Conservation (phyloP, 768 basidiomycete species). For the Psilocybe subaeruginosa region DNA sequence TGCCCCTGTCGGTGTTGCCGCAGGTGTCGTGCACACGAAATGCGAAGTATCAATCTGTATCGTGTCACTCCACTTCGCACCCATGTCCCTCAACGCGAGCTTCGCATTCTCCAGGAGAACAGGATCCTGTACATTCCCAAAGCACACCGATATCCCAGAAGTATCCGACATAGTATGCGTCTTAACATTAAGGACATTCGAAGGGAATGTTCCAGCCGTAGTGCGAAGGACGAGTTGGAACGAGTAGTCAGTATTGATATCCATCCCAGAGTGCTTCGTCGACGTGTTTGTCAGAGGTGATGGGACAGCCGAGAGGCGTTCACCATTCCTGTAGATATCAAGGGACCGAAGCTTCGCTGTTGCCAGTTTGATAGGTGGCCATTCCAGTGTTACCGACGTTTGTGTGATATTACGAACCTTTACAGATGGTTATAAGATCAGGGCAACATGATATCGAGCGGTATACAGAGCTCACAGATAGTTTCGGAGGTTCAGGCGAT, state of each 20-base stretch:
- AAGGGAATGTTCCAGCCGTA: slow-evolving; percentile 87
- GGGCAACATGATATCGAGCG: not conserved
- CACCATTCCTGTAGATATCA: slow-evolving; percentile 91
- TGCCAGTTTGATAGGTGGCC: slow-evolving; percentile 85
- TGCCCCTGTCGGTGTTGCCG: slow-evolving; percentile 62
- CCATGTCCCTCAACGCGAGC: slow-evolving; percentile 81
- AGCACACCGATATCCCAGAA: slow-evolving; percentile 93
- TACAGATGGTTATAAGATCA: not conserved
- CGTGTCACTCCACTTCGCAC: slow-evolving; percentile 87
- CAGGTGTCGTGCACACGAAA: slow-evolving; percentile 94
- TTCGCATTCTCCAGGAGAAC: slow-evolving; percentile 82
- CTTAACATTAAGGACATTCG: slow-evolving; percentile 78
- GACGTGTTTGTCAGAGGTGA: slow-evolving; percentile 84
- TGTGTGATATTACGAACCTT: slow-evolving; percentile 94
- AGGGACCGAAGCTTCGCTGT: slow-evolving; percentile 85
- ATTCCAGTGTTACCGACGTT: slow-evolving; percentile 96
- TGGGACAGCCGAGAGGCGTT: slow-evolving; percentile 86
- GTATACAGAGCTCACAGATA: slow-evolving; percentile 56
- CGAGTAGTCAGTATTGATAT: slow-evolving; percentile 82
- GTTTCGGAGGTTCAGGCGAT: slow-evolving; percentile 71
- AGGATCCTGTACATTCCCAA: slow-evolving; percentile 84
- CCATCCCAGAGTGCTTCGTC: slow-evolving; percentile 83
- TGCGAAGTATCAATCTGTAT: slow-evolving; percentile 99
- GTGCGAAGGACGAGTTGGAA: slow-evolving; percentile 96
- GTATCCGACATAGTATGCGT: slow-evolving; percentile 97